Evolutionary conservation across 768 basidiomycete species (phyloP).

Genomic region (Tricholoma hemisulphureum): DNA sequence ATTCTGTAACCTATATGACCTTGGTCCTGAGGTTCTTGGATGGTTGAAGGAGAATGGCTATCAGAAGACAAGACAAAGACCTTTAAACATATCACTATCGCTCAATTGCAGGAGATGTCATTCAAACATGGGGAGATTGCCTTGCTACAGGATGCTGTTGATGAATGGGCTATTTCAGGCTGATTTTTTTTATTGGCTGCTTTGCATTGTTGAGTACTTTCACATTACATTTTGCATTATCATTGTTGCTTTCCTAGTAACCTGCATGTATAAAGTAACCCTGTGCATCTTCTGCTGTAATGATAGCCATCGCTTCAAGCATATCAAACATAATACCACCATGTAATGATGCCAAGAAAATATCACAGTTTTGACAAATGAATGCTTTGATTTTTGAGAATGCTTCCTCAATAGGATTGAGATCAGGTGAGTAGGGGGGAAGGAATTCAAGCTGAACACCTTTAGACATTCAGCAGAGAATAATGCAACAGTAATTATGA

Average conservation of each 20-base stretch:
- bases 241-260: slow-evolving; percentile 20
- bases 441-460: slow-evolving; percentile 29
- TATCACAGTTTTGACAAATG: slow-evolving; percentile 21
- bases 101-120: background rate
- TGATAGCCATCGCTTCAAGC: slow-evolving; percentile 23
- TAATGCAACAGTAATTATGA: background rate
- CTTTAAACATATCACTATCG: background rate
- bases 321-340: slow-evolving; percentile 26
- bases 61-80: too few relatives aligned
- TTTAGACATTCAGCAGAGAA: slow-evolving; percentile 2
- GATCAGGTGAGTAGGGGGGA: slow-evolving; percentile 39
- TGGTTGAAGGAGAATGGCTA: background rate
- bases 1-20: background rate
- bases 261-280: slow-evolving; percentile 34
- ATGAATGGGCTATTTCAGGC: background rate
- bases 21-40: background rate
- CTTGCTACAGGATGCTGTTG: background rate
- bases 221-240: too few relatives aligned
- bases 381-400: slow-evolving; percentile 37
- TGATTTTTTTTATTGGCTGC: background rate
- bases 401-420: slow-evolving; percentile 41
- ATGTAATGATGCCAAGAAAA: slow-evolving; percentile 1
- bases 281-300: slow-evolving; percentile 24
- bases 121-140: background rate
- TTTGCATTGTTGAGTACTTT: too few relatives aligned